Conservation (phyloP, 495 filamentous ascomycete genomes). For the Amniculicola lignicola region DNA sequence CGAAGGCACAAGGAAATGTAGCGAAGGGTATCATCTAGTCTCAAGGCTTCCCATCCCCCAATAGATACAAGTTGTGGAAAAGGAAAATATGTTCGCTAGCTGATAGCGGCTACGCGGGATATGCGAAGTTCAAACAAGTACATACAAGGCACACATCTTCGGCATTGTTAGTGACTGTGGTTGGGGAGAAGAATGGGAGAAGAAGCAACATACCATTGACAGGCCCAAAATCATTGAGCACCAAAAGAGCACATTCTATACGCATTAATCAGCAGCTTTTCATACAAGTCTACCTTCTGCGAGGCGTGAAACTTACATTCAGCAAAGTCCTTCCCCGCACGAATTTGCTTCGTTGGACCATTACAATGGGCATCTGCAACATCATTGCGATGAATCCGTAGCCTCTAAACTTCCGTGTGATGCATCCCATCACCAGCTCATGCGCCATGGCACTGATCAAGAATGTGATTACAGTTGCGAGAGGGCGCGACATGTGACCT, state of each 20-base stretch:
- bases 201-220: slow-evolving; percentile 61
- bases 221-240: slow-evolving; percentile 89
- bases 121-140: background rate
- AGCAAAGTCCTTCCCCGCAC: slow-evolving; percentile 70
- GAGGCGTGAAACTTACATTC: no score
- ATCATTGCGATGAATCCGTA: slow-evolving; percentile 95
- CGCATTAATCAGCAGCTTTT: no score
- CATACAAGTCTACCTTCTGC: no score
- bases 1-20: background rate
- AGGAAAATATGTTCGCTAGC: background rate
- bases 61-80: background rate
- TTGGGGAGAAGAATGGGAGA: background rate
- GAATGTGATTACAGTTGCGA: slow-evolving; percentile 89
- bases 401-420: slow-evolving; percentile 92
- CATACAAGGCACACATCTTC: slow-evolving; percentile 37
- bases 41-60: background rate
- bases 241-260: slow-evolving; percentile 97
- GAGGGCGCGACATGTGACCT: slow-evolving; percentile 66
- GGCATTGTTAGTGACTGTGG: slow-evolving; percentile 6
- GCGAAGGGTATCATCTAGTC: slow-evolving; percentile 4
- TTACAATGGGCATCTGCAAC: slow-evolving; percentile 91
- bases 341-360: slow-evolving; percentile 76
- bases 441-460: slow-evolving; percentile 84
- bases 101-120: background rate
- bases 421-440: slow-evolving; percentile 95